Base-by-base conservation (phyloP, 1,284 basidiomycete genomes). In the Marasmius oreades region DNA sequence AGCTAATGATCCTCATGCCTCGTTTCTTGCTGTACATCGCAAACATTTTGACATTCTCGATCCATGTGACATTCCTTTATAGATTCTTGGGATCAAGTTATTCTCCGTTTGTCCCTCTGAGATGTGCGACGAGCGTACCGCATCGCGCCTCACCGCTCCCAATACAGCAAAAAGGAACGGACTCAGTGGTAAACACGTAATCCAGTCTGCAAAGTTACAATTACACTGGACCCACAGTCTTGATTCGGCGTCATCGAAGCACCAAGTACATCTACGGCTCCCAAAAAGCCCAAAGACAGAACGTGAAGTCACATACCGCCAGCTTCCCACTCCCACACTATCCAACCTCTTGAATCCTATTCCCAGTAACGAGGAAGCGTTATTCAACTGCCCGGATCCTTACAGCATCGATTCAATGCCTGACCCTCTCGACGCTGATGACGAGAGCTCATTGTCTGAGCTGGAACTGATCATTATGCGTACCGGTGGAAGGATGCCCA, bases 81-180 rank as follows among this genome's bases (percentile, higher is more conserved):
- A 61, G 60, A 55, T 52, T 52, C 55, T 61, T 14, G 58, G 44
- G 12, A 55, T 62, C 37, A 62, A 62, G 43, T 48, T 59, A 14
- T 57, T 56, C 44, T 57, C 51, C 18, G 55, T 59, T n/a, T 59
- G 58, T 8, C 52, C 60, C 3, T 59, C 60, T 10, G 58, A 61
- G 45, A 61, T 61, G 57, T 61, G 60, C 42, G 58, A 61, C 45
- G 60, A 61, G 26, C 60, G 53, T 33, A 57, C 57, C 1, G 58
- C 60, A 16, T 61, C 60, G 1, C 51, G 53, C 37, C 51, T 57
- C 46, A 22, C 58, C 23, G 58, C 55, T 12, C 34, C 51, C 28
- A 59, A 46, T 37, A 61, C 58, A 12, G 60, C 60, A 2, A 61
- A 57, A 20, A 52, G 60, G 1, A 61, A 61, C 26, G 52, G 56